Base-by-base conservation (phyloP, 2,329 filamentous ascomycete species). In the Venturia effusa region DNA sequence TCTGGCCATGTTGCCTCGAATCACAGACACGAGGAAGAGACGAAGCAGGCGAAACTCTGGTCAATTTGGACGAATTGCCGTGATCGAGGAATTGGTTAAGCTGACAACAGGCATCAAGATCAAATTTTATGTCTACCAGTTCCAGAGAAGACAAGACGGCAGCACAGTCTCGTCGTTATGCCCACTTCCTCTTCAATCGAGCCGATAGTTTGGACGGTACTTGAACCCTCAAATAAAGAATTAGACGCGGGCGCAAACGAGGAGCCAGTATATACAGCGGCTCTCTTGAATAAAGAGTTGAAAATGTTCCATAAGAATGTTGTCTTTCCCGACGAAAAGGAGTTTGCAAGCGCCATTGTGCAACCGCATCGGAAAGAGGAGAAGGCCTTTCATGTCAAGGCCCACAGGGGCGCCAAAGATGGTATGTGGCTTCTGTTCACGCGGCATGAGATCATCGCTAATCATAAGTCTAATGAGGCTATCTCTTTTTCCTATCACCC, bases 341-440 rank as follows among this genome's bases (percentile, higher is more conserved):
- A 86, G 65, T 87, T 87, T 68, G 80, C 79, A 61, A 85, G 83
- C 70, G 81, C 83, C 1, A 81, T 82, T 60, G 79, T 80, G 2
- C 84, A 87, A 70, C 77, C 80, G 61, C 84, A 86, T 70, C 79
- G 84, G 2, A 87, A 87, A 70, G 79, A 79, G 51, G 85, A 87
- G 71, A 83, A 83, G 68, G 84, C 82, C 59, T 86, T 81, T 68
- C 84, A 87, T 69, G 83, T 86, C 59, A 87, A 86, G 69, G 84
- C 82, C 15, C 84, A 84, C 71, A 74, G 83, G 48, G 85, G 85
- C 3, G 85, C 83, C 69, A 88, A 88, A 78, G 85, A 88, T 73
- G 84, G 83, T 83, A 71, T 66, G 72, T 68, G 4, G 5, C 8
- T 1, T 4, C 57, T 22, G 17, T 40, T 1, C 15, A 61, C 19